A percentile compares a stretch with the other conserved stretches of the same genome.
Evolutionary conservation across 176 grass and related monocot genomes (phyloP).

Genomic region (Leersia perrieri): DNA sequence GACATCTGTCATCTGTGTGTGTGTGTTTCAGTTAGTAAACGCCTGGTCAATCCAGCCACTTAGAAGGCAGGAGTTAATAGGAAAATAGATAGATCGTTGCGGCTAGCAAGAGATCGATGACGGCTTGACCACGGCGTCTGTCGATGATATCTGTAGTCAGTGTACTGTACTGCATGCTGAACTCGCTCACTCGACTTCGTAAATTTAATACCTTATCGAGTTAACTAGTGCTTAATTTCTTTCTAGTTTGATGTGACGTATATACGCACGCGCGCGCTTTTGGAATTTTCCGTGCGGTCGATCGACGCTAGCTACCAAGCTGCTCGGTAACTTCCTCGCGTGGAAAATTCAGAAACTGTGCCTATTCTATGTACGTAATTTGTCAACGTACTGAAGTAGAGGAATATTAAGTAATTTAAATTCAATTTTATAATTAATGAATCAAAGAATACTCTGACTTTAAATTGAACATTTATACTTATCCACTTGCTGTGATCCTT

Average conservation of each 20-base stretch:
- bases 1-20: no score
- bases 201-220: neutral
- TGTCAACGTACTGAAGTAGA: no score
- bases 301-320: no score
- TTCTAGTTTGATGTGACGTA: neutral
- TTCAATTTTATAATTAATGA: no score
- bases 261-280: neutral
- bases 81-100: neutral
- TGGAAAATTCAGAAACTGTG: neutral
- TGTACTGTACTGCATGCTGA: neutral
- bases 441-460: no score
- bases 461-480: no score
- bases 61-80: no score
- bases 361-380: neutral
- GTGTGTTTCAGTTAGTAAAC: neutral
- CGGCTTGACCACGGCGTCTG: neutral
- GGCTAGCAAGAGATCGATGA: neutral
- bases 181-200: neutral
- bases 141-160: no score
- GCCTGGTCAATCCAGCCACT: neutral
- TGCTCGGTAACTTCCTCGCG: neutral
- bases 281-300: no score
- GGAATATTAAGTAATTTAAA: no score
- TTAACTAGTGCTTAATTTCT: no score
- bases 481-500: no score